Base-by-base conservation (phyloP, 495 filamentous ascomycete species). In the Pseudevernia furfuracea region DNA sequence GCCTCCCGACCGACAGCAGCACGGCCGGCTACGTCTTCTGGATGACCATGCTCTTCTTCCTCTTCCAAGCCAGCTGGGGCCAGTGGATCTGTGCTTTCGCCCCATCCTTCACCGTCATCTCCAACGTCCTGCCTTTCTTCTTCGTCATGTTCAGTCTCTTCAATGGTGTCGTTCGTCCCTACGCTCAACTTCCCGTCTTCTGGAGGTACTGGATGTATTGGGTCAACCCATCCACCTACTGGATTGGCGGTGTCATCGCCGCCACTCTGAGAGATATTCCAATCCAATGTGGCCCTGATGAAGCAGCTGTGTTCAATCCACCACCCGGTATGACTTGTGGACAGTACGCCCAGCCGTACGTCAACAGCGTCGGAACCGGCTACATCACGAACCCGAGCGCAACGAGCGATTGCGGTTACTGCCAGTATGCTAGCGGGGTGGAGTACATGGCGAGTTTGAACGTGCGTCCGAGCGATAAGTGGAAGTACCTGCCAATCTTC, bases 11-110 rank as follows among this genome's bases (percentile, higher is more conserved):
- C 0, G 83, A 88, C 62, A 80, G 81, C 12, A 77, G 81, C 4
- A 80, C 80, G 0, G 83, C 90, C 0, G 90, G 92, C 52, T 95
- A 95, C 71, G 86, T 89, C 53, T 96, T 89, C 79, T 75, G 96
- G 25, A 91, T 96, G 86, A 84, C 84, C 1, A 76, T 95, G 69
- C 80, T 94, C 0, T 92, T 93, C 77, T 90, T 87, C 81, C 75
- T 93, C 37, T 93, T 93, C 80, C 80, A 84, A 67, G 80, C 83
- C 9, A 85, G 81, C 64, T 91, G 88, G 88, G 89, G 90, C 32
- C 90, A 94, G 70, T 92, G 88, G 87, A 90, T 92, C 67, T 87
- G 85, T 70, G 87, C 90, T 7, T 89, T 91, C 75, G 87, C 90
- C 0, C 89, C 89, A 1, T 84, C 78, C 10, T 90, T 92, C 77